Base-by-base conservation (phyloP, 345 rosid genomes). In the Cardiospermum halicacabum region DNA sequence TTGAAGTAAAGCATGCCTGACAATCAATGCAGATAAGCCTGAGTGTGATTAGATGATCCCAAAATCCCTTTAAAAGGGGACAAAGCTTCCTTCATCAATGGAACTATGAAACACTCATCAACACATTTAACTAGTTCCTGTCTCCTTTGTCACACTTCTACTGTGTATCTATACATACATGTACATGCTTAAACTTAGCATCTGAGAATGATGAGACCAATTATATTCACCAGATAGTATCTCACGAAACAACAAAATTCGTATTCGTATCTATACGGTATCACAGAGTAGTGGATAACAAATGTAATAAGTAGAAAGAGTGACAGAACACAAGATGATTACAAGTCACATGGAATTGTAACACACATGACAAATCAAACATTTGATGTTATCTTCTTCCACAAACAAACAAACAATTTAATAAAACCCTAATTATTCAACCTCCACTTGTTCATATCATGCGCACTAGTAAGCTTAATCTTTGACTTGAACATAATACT, bases 341-440 rank as follows among this genome's bases (percentile, higher is more conserved):
- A 32, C 55, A 34, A 61, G 66, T 62, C 80, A 72, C 80, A 66
- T 72, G 80, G 76, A 57, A 26, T 50, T 66, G 70, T 61, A n/a
- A 56, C 12, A 9, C 25, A 32, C 51, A 34, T 34, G 39, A 34
- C 7, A 51, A 60, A 36, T 34, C 48, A 22, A 6, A 60, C 22
- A 39, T 21, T 65, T 69, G 69, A 69, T 65, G 71, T 32, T 72
- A 37, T 43, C 80, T 68, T 72, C 55, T n/a, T 39, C 31, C 65
- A 61, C 72, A 73, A 69, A 56, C 77, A 66, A n/a, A n/a, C n/a
- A n/a, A n/a, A 68, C 70, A 48, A 55, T 51, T 64, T 65, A 53
- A 56, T 28, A 53, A 56, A 62, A 62, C 48, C 66, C 70, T 69
- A 77, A 66, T 72, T 62, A 72, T 77, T 77, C 70, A 62, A 51